phyloP scores from a whole-genome alignment of 2,329 filamentous ascomycete species.

The Xylaria sp. region DNA sequence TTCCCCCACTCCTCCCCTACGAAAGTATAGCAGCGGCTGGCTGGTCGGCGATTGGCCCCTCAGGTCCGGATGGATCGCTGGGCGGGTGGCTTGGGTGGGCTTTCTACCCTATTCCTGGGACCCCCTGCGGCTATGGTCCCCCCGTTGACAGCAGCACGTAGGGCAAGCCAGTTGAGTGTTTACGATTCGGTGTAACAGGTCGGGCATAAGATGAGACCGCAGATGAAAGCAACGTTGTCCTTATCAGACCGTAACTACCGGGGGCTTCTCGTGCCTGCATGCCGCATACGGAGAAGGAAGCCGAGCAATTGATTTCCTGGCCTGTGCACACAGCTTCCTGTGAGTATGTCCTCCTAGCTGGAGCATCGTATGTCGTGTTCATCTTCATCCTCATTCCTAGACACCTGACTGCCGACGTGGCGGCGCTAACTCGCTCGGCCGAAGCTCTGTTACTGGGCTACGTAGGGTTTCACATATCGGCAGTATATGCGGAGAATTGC shows the following conservation, averaged over 20 bases:
- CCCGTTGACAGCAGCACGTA: neutral
- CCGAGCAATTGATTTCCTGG: too few relatives aligned
- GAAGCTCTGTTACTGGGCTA: too few relatives aligned
- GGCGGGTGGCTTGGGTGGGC: slow-evolving; percentile 4
- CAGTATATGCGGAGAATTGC: too few relatives aligned
- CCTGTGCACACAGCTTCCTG: too few relatives aligned
- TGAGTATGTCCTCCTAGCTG: too few relatives aligned
- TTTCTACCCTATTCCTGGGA: neutral
- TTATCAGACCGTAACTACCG: neutral
- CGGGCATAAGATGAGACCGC: neutral
- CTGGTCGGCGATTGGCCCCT: neutral
- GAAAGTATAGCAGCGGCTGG: slow-evolving; percentile 1
- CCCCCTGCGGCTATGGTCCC: neutral
- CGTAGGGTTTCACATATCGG: too few relatives aligned
- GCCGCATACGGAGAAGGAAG: too few relatives aligned
- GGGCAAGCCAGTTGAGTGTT: neutral
- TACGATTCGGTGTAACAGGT: neutral
- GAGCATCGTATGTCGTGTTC: too few relatives aligned
- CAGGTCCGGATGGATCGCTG: neutral
- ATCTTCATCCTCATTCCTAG: too few relatives aligned
- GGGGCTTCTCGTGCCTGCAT: neutral
- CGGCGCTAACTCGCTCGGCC: too few relatives aligned
- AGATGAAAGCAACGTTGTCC: neutral
- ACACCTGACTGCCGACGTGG: too few relatives aligned
- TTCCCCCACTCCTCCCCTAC: too few relatives aligned